Evolutionary conservation across 2,329 filamentous ascomycete genomes (phyloP), one percentile per base, ranked within the genome.

Genomic region (Claviceps sp.): DNA sequence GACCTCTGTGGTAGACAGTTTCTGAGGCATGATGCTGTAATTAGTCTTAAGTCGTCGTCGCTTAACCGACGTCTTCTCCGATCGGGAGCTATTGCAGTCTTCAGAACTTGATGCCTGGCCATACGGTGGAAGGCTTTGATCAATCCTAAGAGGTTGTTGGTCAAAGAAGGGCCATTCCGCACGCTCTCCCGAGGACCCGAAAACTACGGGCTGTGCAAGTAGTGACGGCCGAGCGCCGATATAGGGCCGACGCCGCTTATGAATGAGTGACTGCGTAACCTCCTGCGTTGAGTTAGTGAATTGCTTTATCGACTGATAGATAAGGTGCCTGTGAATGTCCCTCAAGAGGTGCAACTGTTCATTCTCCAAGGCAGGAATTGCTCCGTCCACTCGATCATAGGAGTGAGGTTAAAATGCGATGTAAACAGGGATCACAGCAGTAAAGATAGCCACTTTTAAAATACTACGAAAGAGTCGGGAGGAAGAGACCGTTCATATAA

Each of bases 401-500:
- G 23, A 13, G 23, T 39, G 34, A 45, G 42, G 9, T 45, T 16
- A 17, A 9, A 11, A 23, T 37, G 9, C 20, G 11, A 45, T 22
- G 7, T 38, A 0, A 26, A 39, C 23, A 52, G 56, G 56, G 50
- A 60, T 56, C 55, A 59, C 54, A 50, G 52, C 55, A 56, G 50
- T 53, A 51, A 20, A 9, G 37, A 44, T 26, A 60, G 58, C 53
- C 52, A 55, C 49, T 52, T 54, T 54, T 43, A 54, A 57, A 58
- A 60, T 58, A 54, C 9, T 14, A 11, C 14, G 6, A 22, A 37
- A 47, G 59, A 52, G 57, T 9, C 59, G 62, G 55, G 59, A 59
- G 61, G 61, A 58, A 64, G 60, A 58, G 58, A 62, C 62, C 61
- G 61, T 64, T 69, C 64, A 71, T 68, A 70, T 69, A 71, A 71